Conservation (phyloP, 1,284 basidiomycete species). For the Heterobasidion parviporum region DNA sequence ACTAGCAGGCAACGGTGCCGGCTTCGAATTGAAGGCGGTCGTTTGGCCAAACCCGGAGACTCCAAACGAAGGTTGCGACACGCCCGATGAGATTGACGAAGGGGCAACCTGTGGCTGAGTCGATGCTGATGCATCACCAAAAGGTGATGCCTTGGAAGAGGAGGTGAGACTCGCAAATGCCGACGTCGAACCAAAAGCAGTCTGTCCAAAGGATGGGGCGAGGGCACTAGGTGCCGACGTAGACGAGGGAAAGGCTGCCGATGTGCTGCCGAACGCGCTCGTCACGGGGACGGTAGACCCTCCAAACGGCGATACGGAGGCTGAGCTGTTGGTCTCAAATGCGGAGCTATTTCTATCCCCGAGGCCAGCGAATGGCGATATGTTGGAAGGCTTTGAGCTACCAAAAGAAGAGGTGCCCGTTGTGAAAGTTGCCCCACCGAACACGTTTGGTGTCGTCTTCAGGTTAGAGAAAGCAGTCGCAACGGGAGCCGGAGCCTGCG, state of each 20-base stretch:
- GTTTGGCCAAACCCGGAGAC: background rate
- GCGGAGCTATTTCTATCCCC: background rate
- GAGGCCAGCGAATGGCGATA: background rate
- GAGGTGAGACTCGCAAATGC: background rate
- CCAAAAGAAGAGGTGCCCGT: slow-evolving; percentile 15
- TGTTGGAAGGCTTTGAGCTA: background rate
- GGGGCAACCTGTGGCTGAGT: background rate
- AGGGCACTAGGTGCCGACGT: background rate
- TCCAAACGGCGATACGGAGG: slow-evolving; percentile 3
- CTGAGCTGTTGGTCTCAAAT: background rate
- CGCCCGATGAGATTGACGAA: background rate
- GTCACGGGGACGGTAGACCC: background rate
- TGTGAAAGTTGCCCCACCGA: slow-evolving; percentile 18
- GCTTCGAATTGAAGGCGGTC: background rate
- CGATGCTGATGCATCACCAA: background rate
- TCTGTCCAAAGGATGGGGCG: background rate
- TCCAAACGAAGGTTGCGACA: background rate
- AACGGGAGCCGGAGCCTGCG: background rate
- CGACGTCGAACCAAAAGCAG: background rate
- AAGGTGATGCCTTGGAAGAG: background rate
- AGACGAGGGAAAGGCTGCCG: background rate
- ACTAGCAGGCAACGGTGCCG: background rate
- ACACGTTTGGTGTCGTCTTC: slow-evolving; percentile 14
- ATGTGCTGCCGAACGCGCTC: background rate
- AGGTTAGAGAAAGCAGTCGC: slow-evolving; percentile 33